These are phyloP conservation scores for Porodaedalea pini DNA, from an alignment of 1,284 basidiomycete genomes.

Conservation along the genomic window DNA sequence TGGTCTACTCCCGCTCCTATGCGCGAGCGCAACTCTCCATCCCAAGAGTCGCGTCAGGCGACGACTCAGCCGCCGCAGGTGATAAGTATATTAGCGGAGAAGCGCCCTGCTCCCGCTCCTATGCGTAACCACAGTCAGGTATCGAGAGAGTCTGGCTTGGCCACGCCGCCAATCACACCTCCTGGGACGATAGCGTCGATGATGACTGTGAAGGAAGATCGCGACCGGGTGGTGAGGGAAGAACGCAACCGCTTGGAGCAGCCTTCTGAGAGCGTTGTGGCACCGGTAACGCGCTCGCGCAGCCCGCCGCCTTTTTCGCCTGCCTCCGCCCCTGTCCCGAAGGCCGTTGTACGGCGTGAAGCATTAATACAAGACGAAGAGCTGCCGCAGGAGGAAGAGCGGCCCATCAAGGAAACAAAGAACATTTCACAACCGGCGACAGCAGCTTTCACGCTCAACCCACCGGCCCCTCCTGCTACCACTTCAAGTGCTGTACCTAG, in stretches of 20 bases:
- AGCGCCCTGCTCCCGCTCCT: not conserved
- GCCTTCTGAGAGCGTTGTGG: not conserved
- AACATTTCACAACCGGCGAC: not conserved
- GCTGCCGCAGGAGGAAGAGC: not conserved
- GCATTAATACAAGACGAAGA: not conserved
- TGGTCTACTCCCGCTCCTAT: not conserved
- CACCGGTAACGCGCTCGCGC: not conserved
- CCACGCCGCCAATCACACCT: slow-evolving; percentile 16
- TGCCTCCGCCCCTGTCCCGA: not conserved
- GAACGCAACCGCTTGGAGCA: not conserved
- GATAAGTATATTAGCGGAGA: not conserved
- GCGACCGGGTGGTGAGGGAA: not conserved
- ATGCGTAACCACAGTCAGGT: not conserved
- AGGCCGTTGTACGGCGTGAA: not conserved
- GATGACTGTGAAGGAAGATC: not conserved
- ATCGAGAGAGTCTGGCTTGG: slow-evolving; percentile 6
- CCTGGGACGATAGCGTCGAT: not conserved
- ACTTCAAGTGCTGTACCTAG: not conserved
- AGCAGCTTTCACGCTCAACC: not conserved
- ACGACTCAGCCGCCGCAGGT: not conserved
- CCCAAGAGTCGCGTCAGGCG: not conserved
- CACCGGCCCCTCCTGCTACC: not conserved
- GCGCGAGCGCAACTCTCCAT: no score
- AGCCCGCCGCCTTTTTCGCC: not conserved
- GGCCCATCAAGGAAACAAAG: not conserved